Evolutionary conservation across 2,329 filamentous ascomycete genomes (phyloP).

Genomic region (Mycocentrospora acerina): DNA sequence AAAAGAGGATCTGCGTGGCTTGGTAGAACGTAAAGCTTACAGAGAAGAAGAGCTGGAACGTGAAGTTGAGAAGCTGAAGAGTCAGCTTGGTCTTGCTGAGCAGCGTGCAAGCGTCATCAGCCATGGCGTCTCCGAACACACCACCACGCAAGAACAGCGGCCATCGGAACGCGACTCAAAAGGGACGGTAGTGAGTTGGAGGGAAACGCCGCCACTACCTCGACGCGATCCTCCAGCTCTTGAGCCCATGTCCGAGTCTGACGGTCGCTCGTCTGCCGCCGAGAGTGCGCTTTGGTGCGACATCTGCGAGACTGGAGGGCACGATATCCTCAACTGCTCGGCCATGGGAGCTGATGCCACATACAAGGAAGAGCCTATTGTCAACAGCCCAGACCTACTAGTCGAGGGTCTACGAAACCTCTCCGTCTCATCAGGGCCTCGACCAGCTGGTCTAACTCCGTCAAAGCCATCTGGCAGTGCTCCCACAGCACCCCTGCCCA

Average conservation of each 20-base stretch:
- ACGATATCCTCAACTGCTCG: constrained; percentile 92
- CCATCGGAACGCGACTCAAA: constrained; percentile 67
- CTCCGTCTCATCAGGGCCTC: constrained; percentile 35
- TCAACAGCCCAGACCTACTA: constrained; percentile 32
- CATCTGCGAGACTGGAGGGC: constrained; percentile 87
- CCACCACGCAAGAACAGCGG: constrained; percentile 50
- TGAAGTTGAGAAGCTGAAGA: constrained; percentile 66
- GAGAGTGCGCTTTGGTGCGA: constrained; percentile 82
- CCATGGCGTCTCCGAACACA: constrained; percentile 54
- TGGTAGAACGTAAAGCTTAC: constrained; percentile 69
- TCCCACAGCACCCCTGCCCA: constrained; percentile 38
- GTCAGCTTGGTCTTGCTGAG: constrained; percentile 36
- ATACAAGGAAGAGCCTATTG: constrained; percentile 22
- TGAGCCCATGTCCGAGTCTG: constrained; percentile 69
- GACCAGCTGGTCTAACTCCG: constrained; percentile 31
- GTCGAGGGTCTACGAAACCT: constrained; percentile 36
- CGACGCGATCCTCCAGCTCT: constrained; percentile 47
- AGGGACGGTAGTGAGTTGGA: constrained; percentile 63
- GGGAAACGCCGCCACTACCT: constrained; percentile 33
- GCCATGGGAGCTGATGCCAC: constrained; percentile 70
- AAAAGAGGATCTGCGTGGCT: constrained; percentile 72
- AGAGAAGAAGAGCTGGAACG: constrained; percentile 85
- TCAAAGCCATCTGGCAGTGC: constrained; percentile 39
- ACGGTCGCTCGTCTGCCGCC: constrained; percentile 61
- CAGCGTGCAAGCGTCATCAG: constrained; percentile 57